Percentiles rank a stretch among this genome's conserved stretches.
Conservation (phyloP, 2,329 filamentous ascomycete species). For the Hypoxylon sp. region DNA sequence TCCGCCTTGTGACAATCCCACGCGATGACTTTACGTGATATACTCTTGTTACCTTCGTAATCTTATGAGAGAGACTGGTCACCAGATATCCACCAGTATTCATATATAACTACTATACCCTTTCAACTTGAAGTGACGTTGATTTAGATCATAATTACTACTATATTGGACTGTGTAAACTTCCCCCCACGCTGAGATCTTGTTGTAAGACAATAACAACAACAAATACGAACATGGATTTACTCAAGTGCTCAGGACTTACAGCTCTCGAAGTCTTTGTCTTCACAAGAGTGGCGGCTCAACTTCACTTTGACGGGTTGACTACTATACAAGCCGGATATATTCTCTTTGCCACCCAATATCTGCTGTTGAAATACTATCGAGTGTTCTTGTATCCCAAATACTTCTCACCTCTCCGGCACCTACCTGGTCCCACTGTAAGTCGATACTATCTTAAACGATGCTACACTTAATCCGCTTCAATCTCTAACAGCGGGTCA, state of each 20-base stretch:
- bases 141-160: background rate
- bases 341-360: conserved; percentile 36
- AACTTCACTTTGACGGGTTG: background rate
- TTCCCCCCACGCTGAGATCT: background rate
- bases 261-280: conserved; percentile 7
- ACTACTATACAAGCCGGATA: background rate
- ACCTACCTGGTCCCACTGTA: conserved; percentile 39
- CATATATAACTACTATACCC: background rate
- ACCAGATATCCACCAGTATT: background rate
- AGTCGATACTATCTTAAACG: conserved; percentile 1
- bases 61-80: background rate
- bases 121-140: background rate
- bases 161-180: background rate
- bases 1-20: background rate
- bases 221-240: conserved; percentile 14
- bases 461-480: background rate
- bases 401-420: conserved; percentile 40
- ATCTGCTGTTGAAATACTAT: conserved; percentile 31
- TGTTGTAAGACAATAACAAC: background rate
- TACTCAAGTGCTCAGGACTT: conserved; percentile 10
- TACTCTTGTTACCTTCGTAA: background rate
- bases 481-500: background rate
- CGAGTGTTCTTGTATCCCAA: conserved; percentile 37
- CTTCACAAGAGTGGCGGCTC: background rate
- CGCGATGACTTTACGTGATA: background rate